Conservation (phyloP, 2,329 filamentous ascomycete genomes). For the Fusarium sp. region DNA sequence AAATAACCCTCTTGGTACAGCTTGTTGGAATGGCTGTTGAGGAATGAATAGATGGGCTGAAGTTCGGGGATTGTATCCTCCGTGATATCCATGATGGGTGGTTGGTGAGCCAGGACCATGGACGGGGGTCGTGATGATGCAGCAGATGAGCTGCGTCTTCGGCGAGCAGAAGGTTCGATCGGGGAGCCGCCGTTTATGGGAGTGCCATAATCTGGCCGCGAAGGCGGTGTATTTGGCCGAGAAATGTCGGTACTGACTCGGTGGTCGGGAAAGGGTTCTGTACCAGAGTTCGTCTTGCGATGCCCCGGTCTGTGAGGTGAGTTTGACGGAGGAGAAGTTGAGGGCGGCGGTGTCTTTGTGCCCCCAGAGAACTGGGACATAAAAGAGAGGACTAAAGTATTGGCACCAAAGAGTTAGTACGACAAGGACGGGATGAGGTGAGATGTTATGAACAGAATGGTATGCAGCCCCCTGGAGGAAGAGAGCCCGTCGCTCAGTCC, state of each 20-base stretch:
- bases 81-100: conserved; percentile 83
- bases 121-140: conserved; percentile 73
- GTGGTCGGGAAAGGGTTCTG: conserved; percentile 48
- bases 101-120: conserved; percentile 86
- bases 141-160: conserved; percentile 54
- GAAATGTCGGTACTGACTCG: conserved; percentile 47
- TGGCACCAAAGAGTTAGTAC: conserved; percentile 35
- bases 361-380: conserved; percentile 79
- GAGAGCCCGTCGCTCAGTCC: conserved; percentile 9
- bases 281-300: conserved; percentile 43
- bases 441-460: conserved; percentile 40
- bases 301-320: conserved; percentile 43
- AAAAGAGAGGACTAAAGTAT: conserved; percentile 78
- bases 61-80: conserved; percentile 91
- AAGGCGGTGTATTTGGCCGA: conserved; percentile 51
- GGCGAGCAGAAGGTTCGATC: conserved; percentile 52
- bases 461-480: conserved; percentile 20
- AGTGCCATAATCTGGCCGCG: conserved; percentile 52
- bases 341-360: conserved; percentile 55
- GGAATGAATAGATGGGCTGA: conserved; percentile 89
- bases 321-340: conserved; percentile 54
- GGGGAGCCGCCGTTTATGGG: conserved; percentile 54
- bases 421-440: conserved; percentile 30
- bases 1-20: conserved; percentile 98
- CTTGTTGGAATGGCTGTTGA: conserved; percentile 96